Evolutionary conservation across 192 early-diverging fungal genomes (phyloP), one percentile per base, ranked within the genome.

Genomic region (Chytriomyces confervae): DNA sequence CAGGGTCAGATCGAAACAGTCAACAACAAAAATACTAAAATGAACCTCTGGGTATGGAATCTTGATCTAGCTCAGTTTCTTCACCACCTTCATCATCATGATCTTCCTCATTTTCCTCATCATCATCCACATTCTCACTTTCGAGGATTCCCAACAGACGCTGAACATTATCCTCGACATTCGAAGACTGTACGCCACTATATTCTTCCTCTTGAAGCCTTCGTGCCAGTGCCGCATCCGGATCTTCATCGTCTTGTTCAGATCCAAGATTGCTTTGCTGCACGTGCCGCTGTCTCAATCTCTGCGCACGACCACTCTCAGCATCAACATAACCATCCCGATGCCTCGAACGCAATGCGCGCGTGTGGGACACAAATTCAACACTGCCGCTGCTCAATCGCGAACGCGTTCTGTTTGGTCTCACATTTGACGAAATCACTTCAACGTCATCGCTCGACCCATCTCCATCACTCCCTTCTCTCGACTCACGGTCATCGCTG

Each of bases 191-290:
- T 20, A 74, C 8, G 9, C 43, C 72, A 11, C 27, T 9, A 27
- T 62, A 74, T 27, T 74, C 72, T 62, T 74, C 60, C 20, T 61
- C 72, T 62, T 74, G 72, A 27, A 74, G 29, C 44, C 72, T 61
- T n/a, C 62, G 53, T 3, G 72, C 72, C 6, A 74, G 47, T 45
- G 18, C 61, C 0, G 18, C 45, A 20, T 74, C 72, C 8, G 57
- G 8, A 74, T 74, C 72, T 16, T 74, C 62, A 27, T 29, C 63
- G 36, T 36, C 36, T 36, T 36, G 36, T 3, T 36, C 36, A 36
- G 36, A 36, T 4, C 36, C 36, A 36, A 36, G 36, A 36, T 4
- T 36, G 36, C 3, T 2, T 36, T 36, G 36, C 4, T 36, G 36
- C 36, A 36, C 0, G 36, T 36, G 36, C 4, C 36, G 36, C 36